These are phyloP conservation scores for Verticillium albo-atrum DNA, from an alignment of 2,329 filamentous ascomycete species.

Conservation along the genomic window DNA sequence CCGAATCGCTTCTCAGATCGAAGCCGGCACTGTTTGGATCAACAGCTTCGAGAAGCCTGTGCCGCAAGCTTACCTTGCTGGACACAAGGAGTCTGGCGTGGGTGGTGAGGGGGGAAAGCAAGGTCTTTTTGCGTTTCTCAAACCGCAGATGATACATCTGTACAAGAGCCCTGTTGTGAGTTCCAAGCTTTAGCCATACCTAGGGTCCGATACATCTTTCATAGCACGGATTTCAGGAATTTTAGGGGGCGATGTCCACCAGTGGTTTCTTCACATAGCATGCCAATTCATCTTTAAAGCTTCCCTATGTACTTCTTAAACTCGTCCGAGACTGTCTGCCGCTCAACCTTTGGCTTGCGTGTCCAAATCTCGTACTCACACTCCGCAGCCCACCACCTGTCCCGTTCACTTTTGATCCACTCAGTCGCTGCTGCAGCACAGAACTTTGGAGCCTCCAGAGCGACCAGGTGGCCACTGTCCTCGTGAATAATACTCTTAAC, in stretches of 20 bases:
- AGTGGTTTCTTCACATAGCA: background rate
- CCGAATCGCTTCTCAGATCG: constrained; percentile 46
- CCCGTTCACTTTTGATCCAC: constrained; percentile 54
- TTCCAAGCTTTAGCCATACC: background rate
- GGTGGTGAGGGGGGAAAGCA: constrained; percentile 28
- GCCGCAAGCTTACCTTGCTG: constrained; percentile 22
- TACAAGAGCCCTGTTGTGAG: background rate
- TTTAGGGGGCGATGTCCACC: background rate
- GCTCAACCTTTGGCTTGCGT: background rate
- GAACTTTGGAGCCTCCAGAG: constrained; percentile 69
- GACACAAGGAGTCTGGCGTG: constrained; percentile 27
- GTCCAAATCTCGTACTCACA: constrained; percentile 39
- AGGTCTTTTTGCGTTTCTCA: constrained; percentile 21
- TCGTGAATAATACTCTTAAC: constrained; percentile 64
- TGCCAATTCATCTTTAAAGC: background rate
- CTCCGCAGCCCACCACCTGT: constrained; percentile 53
- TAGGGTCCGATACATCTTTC: too few relatives aligned
- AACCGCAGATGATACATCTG: background rate
- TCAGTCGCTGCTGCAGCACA: constrained; percentile 58
- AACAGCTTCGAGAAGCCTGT: constrained; percentile 35
- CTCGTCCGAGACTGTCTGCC: background rate
- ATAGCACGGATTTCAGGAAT: too few relatives aligned
- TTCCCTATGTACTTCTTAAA: background rate
- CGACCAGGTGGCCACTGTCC: constrained; percentile 71
- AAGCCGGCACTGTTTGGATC: constrained; percentile 57